Conservation (phyloP, 495 filamentous ascomycete genomes). For the Tuber umbilicatum region DNA sequence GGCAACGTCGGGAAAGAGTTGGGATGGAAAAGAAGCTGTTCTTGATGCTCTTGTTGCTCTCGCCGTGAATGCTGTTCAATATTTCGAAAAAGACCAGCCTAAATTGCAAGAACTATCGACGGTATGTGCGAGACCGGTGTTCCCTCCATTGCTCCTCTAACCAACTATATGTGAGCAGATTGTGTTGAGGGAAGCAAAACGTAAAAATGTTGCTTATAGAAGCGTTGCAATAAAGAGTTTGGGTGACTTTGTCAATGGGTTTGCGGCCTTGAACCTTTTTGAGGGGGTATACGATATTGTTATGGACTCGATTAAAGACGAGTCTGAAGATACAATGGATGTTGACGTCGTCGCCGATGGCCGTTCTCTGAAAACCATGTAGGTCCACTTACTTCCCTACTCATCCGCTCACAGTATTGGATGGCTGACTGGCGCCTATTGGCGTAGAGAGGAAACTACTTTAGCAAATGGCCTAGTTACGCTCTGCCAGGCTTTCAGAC, state of each 20-base stretch:
- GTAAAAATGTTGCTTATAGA: conserved; percentile 74
- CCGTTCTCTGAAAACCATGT: conserved; percentile 32
- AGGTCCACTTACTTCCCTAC: background rate
- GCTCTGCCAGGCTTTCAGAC: conserved; percentile 29
- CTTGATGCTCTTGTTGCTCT: conserved; percentile 79
- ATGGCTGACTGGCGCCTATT: background rate
- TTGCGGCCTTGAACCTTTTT: conserved; percentile 62
- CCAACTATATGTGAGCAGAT: conserved; percentile 49
- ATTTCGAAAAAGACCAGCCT: conserved; percentile 53
- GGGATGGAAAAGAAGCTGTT: conserved; percentile 86
- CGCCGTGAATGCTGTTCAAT: conserved; percentile 52
- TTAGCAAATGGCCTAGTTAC: conserved; percentile 31
- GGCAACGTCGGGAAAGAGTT: conserved; percentile 77
- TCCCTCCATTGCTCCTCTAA: conserved; percentile 13
- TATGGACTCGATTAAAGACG: conserved; percentile 52
- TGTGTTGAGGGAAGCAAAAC: conserved; percentile 77
- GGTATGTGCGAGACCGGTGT: conserved; percentile 48
- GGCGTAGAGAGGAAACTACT: background rate
- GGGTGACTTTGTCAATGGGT: conserved; percentile 60
- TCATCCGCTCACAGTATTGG: background rate
- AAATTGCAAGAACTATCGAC: conserved; percentile 51
- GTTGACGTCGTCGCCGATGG: conserved; percentile 33
- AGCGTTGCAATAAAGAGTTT: conserved; percentile 66
- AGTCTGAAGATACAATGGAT: conserved; percentile 62
- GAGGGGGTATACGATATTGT: conserved; percentile 60